Evolutionary conservation across 805 yeast genomes (phyloP).

Genomic region (Yarrowia sp.): DNA sequence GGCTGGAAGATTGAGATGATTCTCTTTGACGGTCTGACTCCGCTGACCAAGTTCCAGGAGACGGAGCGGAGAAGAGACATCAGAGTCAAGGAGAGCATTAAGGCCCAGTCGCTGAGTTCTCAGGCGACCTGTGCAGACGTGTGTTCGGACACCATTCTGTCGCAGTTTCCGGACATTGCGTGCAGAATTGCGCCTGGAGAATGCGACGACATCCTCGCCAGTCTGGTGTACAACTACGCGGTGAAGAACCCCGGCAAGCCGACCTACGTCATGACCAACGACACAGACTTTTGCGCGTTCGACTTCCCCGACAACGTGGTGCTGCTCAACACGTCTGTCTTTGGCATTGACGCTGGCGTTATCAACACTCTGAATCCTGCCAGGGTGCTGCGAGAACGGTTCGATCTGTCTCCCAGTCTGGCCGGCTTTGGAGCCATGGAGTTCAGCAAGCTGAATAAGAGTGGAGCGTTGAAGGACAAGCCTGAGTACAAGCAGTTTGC

Average conservation of each 20-base stretch:
- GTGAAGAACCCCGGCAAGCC: neutral
- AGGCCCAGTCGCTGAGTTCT: neutral
- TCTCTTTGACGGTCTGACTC: constrained; percentile 8
- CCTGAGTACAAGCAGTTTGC: neutral
- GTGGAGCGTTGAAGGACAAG: neutral
- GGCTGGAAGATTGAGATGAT: constrained; percentile 19
- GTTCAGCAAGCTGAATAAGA: constrained; percentile 4
- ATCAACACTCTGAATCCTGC: constrained; percentile 1
- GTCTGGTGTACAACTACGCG: constrained; percentile 10
- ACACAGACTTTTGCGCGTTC: constrained; percentile 13
- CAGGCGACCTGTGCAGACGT: constrained; percentile 14
- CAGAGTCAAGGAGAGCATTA: neutral
- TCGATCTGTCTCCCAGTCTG: neutral
- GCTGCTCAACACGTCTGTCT: constrained; percentile 9
- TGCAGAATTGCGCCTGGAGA: constrained; percentile 10
- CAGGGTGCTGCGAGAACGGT: neutral
- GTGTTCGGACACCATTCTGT: constrained; percentile 4
- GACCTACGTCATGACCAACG: constrained; percentile 15
- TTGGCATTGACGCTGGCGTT: constrained; percentile 9
- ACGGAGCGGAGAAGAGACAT: neutral
- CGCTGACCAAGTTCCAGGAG: neutral
- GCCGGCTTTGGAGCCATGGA: constrained; percentile 18
- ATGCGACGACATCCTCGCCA: constrained; percentile 12
- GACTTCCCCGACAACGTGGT: constrained; percentile 10
- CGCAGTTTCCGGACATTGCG: neutral